Evolutionary conservation across 2,329 filamentous ascomycete species (phyloP), one percentile per base, ranked within the genome.

Genomic region (Aaosphaeria pasadenensis): DNA sequence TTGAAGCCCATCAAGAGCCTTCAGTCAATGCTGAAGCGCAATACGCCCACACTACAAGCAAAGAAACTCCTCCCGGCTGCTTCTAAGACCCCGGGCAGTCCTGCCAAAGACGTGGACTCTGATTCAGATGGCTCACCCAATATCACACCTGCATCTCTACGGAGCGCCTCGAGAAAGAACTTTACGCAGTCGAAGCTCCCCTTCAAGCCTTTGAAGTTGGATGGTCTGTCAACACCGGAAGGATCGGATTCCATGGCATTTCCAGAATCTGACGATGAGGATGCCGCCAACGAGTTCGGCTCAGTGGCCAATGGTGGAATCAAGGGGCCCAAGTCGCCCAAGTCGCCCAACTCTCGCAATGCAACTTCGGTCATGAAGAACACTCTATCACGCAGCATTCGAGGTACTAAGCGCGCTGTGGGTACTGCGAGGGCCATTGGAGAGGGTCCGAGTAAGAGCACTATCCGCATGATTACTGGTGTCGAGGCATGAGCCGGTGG

Each of bases 111-210:
- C 30, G 13, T 38, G 29, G 35, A 36, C 17, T 51, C 48, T 9
- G 44, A 42, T 13, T 42, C 36, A 6, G 43, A 45, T 29, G 46
- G 48, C 5, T 65, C 64, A 4, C 58, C 60, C 7, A 69, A 68
- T 30, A 68, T 69, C 30, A 69, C 66, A 6, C 65, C 66, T n/a
- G 63, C 64, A 4, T 67, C 65, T 30, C 55, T 69, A 4, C 64
- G 66, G 33, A 68, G 65, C 46, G 65, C 66, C 11, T 53, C 55
- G 9, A 63, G 53, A 43, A 55, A 53, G 41, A 11, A n/a, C 7
- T 31, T 39, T 9, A 59, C 50, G 11, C 50, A 52, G 36, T 53
- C 32, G 9, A 58, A 48, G 39, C 53, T 50, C 29, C 28, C 44
- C 11, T 49, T 57, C 46, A 54, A 57, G 44, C 47, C 52, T 1